Percentiles rank a stretch among this genome's conserved stretches.
phyloP scores from a whole-genome alignment of 768 basidiomycete species.

The Royoungia palumana region DNA sequence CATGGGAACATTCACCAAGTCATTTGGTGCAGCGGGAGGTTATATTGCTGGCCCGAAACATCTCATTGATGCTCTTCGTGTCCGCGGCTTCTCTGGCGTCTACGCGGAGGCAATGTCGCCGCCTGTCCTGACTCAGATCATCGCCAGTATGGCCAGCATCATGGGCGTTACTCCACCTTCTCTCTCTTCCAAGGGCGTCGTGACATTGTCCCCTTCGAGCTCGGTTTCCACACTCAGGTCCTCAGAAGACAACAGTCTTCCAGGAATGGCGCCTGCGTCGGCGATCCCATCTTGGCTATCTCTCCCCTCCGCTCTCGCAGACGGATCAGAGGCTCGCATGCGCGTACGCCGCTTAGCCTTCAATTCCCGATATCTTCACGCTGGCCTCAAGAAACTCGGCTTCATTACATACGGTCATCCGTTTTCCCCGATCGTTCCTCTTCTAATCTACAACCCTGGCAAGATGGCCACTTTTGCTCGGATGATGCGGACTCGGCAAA shows the following conservation, averaged over 20 bases:
- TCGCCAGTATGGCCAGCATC: constrained; percentile 93
- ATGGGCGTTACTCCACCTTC: constrained; percentile 70
- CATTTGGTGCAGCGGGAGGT: constrained; percentile 91
- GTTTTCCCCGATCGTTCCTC: constrained; percentile 89
- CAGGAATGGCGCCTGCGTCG: constrained; percentile 65
- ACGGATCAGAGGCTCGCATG: constrained; percentile 79
- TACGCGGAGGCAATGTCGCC: constrained; percentile 93
- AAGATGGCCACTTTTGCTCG: constrained; percentile 92
- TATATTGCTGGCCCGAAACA: constrained; percentile 86
- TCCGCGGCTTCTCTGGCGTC: constrained; percentile 74
- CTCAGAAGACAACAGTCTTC: constrained; percentile 49
- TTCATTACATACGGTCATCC: constrained; percentile 96
- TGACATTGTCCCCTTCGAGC: constrained; percentile 32
- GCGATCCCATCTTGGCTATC: constrained; percentile 75
- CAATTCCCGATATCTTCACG: constrained; percentile 90
- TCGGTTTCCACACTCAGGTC: constrained; percentile 25
- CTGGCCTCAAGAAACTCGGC: constrained; percentile 82
- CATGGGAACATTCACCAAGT: constrained; percentile 99
- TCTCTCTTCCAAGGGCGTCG: constrained; percentile 20
- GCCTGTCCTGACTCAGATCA: constrained; percentile 84
- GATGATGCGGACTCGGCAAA: constrained; percentile 74
- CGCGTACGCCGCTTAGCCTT: constrained; percentile 89
- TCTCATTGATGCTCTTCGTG: constrained; percentile 77
- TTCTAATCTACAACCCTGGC: constrained; percentile 88
- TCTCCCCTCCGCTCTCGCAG: constrained; percentile 67